Evolutionary conservation across 768 basidiomycete genomes (phyloP).

Genomic region (Boletus sp.): DNA sequence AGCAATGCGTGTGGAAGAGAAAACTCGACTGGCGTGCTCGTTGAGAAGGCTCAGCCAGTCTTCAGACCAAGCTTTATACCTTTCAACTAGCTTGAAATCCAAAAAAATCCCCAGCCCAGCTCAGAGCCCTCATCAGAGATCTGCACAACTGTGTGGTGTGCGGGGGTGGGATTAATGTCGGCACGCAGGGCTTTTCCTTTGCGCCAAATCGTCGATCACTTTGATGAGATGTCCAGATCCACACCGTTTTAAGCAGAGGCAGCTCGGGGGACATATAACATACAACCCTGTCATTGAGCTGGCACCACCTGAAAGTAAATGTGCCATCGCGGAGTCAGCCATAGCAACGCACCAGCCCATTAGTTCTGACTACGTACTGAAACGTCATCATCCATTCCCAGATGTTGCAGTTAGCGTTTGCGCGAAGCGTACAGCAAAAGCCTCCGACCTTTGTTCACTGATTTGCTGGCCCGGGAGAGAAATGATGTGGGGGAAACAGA

Average conservation of each 20-base stretch:
- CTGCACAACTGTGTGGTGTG: slow-evolving; percentile 2
- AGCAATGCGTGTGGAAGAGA: neutral
- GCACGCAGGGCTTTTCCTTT: slow-evolving; percentile 11
- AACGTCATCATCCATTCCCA: slow-evolving; percentile 1
- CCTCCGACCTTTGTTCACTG: neutral
- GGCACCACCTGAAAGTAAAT: slow-evolving; percentile 10
- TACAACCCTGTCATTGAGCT: slow-evolving; percentile 16
- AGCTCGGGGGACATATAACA: slow-evolving; percentile 17
- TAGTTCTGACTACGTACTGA: slow-evolving; percentile 13
- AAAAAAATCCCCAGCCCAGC: slow-evolving; percentile 9
- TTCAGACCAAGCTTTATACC: slow-evolving; percentile 23
- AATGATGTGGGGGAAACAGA: neutral
- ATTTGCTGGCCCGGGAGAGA: neutral
- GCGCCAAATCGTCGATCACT: slow-evolving; percentile 21
- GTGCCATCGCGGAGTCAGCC: slow-evolving; percentile 24
- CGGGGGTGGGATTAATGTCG: slow-evolving; percentile 20
- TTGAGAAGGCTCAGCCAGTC: slow-evolving; percentile 1
- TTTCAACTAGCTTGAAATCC: slow-evolving; percentile 2
- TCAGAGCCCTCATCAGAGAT: slow-evolving; percentile 12
- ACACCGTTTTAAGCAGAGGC: slow-evolving; percentile 8
- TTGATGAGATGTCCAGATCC: slow-evolving; percentile 22
- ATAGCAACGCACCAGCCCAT: slow-evolving; percentile 4
- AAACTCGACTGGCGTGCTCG: slow-evolving; percentile 9
- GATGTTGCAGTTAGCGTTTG: slow-evolving; percentile 7
- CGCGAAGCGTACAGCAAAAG: neutral